Conservation (phyloP, 176 grass and related monocot genomes). For the Melocanna baccifera region DNA sequence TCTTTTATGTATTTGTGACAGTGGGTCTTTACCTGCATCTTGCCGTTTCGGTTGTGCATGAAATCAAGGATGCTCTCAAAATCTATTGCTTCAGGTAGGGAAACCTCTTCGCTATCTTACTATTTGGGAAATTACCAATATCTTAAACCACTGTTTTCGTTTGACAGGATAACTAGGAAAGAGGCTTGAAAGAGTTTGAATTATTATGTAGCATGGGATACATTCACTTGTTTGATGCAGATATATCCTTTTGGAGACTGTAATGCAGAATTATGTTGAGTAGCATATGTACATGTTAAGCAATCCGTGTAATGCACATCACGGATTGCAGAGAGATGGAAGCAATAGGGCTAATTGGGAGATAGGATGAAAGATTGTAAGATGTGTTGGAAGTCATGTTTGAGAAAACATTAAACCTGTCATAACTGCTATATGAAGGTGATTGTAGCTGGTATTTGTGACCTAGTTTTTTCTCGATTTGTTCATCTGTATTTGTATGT, state of each 20-base stretch:
- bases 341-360: not conserved
- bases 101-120: not conserved
- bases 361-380: not conserved
- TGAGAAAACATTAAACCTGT: not conserved
- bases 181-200: constrained; percentile 57
- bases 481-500: not conserved
- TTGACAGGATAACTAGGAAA: constrained; percentile 90
- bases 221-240: not conserved
- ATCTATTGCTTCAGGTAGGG: constrained; percentile 94
- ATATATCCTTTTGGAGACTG: not conserved
- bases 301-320: not conserved
- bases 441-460: not conserved
- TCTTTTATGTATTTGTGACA: constrained; percentile 37
- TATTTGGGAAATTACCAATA: not conserved
- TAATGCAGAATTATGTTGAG: not conserved
- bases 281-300: constrained; percentile 1
- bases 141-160: not conserved
- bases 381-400: not conserved
- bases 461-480: not conserved
- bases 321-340: not conserved
- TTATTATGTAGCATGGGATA: not conserved
- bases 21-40: constrained; percentile 88
- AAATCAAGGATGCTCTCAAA: constrained; percentile 94
- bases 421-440: not conserved
- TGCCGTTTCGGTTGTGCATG: constrained; percentile 80